These are phyloP conservation scores for Pseudogymnoascus sp. DNA, from an alignment of 2,329 filamentous ascomycete species.

Conservation along the genomic window DNA sequence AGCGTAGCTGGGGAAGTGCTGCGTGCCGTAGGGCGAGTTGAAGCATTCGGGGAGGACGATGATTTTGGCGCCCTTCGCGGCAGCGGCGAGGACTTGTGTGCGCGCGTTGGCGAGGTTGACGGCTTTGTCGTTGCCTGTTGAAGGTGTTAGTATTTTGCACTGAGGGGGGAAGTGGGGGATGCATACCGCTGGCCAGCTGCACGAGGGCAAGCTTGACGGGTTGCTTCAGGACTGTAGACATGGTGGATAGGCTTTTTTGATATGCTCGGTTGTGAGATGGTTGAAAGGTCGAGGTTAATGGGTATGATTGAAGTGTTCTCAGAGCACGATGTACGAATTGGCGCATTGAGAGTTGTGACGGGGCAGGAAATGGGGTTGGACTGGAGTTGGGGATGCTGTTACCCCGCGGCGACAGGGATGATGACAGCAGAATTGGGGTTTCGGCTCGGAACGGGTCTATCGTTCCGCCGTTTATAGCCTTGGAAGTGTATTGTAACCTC, in stretches of 20 bases:
- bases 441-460: neutral
- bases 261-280: neutral
- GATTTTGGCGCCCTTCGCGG: slow-evolving; percentile 66
- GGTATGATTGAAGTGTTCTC: neutral
- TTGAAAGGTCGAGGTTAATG: neutral
- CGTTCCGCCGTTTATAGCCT: neutral
- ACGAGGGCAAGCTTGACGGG: slow-evolving; percentile 72
- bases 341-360: neutral
- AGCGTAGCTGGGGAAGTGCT: slow-evolving; percentile 86
- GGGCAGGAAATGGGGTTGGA: neutral
- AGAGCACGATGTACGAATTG: neutral
- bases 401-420: neutral
- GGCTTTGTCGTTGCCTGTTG: slow-evolving; percentile 64
- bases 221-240: slow-evolving; percentile 52
- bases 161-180: neutral
- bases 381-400: neutral
- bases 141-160: slow-evolving; percentile 16
- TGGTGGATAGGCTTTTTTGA: slow-evolving; percentile 14
- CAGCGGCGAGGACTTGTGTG: slow-evolving; percentile 73
- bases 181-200: slow-evolving; percentile 64
- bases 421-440: neutral
- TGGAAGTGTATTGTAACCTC: neutral
- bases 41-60: slow-evolving; percentile 97
- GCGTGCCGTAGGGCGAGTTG: slow-evolving; percentile 91
- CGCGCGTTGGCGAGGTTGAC: slow-evolving; percentile 76